Evolutionary conservation across 2,329 filamentous ascomycete species (phyloP).

Genomic region (Cadophora malorum): DNA sequence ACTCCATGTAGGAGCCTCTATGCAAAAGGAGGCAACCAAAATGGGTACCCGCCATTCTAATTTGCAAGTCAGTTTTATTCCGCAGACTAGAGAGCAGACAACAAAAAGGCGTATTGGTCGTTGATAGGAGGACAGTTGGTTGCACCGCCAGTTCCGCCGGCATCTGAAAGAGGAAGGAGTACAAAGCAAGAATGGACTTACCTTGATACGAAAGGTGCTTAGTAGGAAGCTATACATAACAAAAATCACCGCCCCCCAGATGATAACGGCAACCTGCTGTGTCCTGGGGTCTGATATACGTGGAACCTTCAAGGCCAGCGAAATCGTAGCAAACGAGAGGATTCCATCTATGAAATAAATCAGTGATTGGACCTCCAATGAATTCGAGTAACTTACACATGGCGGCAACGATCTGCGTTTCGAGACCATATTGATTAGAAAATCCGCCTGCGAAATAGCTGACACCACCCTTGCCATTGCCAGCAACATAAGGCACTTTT

Average conservation of each 20-base stretch:
- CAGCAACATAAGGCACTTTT: constrained; percentile 89
- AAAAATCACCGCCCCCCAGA: constrained; percentile 80
- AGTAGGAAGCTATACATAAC: constrained; percentile 92
- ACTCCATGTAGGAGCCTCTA: constrained; percentile 31
- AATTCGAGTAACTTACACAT: constrained; percentile 73
- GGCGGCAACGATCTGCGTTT: constrained; percentile 93
- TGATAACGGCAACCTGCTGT: constrained; percentile 82
- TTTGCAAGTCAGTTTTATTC: constrained; percentile 73
- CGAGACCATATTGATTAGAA: constrained; percentile 90
- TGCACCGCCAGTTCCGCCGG: background rate
- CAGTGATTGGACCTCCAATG: constrained; percentile 15
- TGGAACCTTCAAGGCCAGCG: constrained; percentile 91
- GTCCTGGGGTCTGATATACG: constrained; percentile 77
- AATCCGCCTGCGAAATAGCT: constrained; percentile 92
- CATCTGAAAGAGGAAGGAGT: background rate
- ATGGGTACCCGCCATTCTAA: constrained; percentile 97
- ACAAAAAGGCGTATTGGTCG: too few relatives aligned
- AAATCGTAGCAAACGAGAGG: constrained; percentile 88
- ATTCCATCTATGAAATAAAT: constrained; percentile 64
- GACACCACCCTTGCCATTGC: constrained; percentile 84
- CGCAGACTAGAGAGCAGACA: too few relatives aligned
- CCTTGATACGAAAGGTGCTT: constrained; percentile 90
- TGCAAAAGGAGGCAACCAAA: constrained; percentile 86
- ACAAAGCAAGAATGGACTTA: background rate
- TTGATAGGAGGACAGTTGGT: too few relatives aligned